phyloP scores from a whole-genome alignment of 805 yeast genomes.

The Ogataea chonburiensis region DNA sequence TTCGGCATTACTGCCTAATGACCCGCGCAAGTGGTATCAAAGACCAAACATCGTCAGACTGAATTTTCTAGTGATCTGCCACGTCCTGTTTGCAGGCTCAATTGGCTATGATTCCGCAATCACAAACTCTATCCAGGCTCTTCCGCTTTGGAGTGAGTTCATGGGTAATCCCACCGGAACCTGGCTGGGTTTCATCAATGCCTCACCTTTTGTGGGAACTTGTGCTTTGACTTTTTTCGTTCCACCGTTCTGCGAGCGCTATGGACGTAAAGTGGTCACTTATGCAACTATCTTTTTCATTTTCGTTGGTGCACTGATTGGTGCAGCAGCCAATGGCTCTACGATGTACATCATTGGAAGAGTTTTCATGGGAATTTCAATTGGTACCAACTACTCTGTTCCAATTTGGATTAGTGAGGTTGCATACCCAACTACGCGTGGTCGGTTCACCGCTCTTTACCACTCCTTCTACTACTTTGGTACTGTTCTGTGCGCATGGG shows the following conservation, averaged over 20 bases:
- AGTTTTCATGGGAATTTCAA: slow-evolving; percentile 14
- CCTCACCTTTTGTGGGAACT: slow-evolving; percentile 16
- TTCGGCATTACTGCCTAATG: slow-evolving; percentile 13
- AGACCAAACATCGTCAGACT: slow-evolving; percentile 16
- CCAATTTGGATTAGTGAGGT: no score
- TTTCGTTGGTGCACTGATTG: slow-evolving; percentile 14
- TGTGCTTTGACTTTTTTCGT: slow-evolving; percentile 16
- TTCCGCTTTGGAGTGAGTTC: slow-evolving; percentile 13
- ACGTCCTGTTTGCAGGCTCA: slow-evolving; percentile 15
- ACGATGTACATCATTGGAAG: slow-evolving; percentile 15
- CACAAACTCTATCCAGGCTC: slow-evolving; percentile 19
- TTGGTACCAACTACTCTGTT: slow-evolving; percentile 14
- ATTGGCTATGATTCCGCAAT: slow-evolving; percentile 19
- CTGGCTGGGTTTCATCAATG: slow-evolving; percentile 18
- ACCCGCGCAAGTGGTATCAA: slow-evolving; percentile 17
- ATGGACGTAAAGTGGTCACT: slow-evolving; percentile 13
- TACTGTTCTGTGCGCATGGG: slow-evolving; percentile 45
- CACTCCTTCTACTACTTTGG: no score
- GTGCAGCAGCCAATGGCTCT: slow-evolving; percentile 9
- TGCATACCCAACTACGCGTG: no score
- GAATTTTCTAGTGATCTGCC: slow-evolving; percentile 8
- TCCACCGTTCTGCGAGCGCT: slow-evolving; percentile 13
- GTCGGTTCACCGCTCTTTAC: no score
- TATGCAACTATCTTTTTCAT: slow-evolving; percentile 11
- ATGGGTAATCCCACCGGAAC: slow-evolving; percentile 19